Evolutionary conservation across 306 rosid genomes (phyloP).

Genomic region (Astragalus glycyphyllos): DNA sequence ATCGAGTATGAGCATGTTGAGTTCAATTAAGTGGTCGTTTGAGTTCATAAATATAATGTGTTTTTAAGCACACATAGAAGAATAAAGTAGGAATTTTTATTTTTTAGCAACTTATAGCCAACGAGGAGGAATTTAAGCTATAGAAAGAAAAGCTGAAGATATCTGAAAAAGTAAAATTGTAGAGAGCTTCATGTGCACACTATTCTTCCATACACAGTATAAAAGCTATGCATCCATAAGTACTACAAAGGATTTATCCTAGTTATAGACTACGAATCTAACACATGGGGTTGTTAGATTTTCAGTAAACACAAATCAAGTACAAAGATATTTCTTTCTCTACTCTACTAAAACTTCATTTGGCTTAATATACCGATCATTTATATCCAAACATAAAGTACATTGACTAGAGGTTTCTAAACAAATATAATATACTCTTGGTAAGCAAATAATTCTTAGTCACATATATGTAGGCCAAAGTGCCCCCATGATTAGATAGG

Average conservation of each 20-base stretch:
- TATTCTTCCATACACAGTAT: slow-evolving; percentile 53
- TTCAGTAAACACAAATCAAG: slow-evolving; percentile 61
- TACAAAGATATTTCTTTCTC: slow-evolving; percentile 64
- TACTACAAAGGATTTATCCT: slow-evolving; percentile 53
- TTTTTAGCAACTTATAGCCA: slow-evolving; percentile 43
- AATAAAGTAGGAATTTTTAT: slow-evolving; percentile 50
- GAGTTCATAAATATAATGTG: too few relatives aligned
- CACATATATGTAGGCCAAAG: slow-evolving; percentile 45
- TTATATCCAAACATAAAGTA: slow-evolving; percentile 49
- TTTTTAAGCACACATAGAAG: not conserved
- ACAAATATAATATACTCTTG: slow-evolving; percentile 37
- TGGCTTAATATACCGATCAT: slow-evolving; percentile 37
- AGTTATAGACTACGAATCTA: slow-evolving; percentile 68
- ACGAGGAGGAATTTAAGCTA: slow-evolving; percentile 43
- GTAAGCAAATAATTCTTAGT: slow-evolving; percentile 34
- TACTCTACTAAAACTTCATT: slow-evolving; percentile 39
- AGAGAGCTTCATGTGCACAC: slow-evolving; percentile 64
- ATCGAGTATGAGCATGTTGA: too few relatives aligned
- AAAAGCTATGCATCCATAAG: slow-evolving; percentile 50
- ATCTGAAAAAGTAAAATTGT: slow-evolving; percentile 39
- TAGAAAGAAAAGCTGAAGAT: slow-evolving; percentile 43
- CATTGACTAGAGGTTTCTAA: slow-evolving; percentile 43
- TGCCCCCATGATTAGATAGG: slow-evolving; percentile 50
- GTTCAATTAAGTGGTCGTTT: too few relatives aligned
- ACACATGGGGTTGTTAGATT: slow-evolving; percentile 76